A percentile compares a stretch with the other conserved stretches of the same genome.
phyloP scores from a whole-genome alignment of 371 early-diverging fungal species.

The Apophysomyces sp. region DNA sequence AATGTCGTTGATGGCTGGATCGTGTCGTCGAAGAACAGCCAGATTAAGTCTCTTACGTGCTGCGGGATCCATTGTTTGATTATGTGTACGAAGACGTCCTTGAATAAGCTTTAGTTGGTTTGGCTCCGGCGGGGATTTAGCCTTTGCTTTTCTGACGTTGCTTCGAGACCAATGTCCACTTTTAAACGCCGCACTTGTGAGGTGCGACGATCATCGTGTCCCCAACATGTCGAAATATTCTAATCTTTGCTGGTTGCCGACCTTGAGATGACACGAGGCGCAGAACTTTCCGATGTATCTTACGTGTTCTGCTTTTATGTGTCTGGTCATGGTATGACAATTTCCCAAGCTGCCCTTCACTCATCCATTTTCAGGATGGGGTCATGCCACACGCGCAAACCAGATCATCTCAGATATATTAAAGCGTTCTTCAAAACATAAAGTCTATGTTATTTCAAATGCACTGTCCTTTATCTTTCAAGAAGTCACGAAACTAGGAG shows the following conservation, averaged over 20 bases:
- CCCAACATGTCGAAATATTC: neutral
- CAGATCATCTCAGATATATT: constrained; percentile 63
- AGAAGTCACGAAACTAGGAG: constrained; percentile 56
- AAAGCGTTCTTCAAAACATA: constrained; percentile 49
- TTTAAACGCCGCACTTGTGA: neutral
- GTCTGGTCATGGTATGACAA: constrained; percentile 61
- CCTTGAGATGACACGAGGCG: neutral
- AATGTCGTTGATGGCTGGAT: constrained; percentile 63
- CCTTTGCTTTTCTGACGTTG: neutral
- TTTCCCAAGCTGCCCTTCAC: neutral
- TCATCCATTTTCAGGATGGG: constrained; percentile 51
- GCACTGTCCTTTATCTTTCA: constrained; percentile 65
- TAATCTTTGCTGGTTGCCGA: neutral
- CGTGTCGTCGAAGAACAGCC: constrained; percentile 71
- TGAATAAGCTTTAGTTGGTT: neutral
- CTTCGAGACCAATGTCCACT: neutral
- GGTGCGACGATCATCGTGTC: neutral
- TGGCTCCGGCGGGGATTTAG: neutral
- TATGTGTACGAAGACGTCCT: neutral
- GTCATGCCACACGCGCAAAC: constrained; percentile 68
- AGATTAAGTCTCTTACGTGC: constrained; percentile 69
- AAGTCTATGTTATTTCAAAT: constrained; percentile 62
- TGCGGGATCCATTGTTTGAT: constrained; percentile 50
- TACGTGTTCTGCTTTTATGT: constrained; percentile 66
- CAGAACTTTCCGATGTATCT: neutral